phyloP scores from a whole-genome alignment of 257 asterid species.

The Coffea canephora region DNA sequence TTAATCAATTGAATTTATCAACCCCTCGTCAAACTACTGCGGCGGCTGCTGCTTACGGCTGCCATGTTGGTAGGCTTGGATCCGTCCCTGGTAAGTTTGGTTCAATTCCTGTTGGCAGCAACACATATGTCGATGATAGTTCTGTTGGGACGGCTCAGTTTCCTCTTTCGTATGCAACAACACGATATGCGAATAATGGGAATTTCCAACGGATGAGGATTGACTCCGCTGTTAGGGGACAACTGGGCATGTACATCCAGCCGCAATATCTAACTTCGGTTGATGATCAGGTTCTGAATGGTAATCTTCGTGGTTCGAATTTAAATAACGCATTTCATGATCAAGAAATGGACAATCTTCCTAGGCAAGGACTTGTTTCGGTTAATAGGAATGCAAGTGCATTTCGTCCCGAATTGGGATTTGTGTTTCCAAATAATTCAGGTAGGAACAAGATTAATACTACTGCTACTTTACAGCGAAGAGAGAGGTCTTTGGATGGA shows the following conservation, averaged over 20 bases:
- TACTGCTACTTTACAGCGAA: background rate
- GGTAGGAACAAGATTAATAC: background rate
- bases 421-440: background rate
- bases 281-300: background rate
- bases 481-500: constrained; percentile 3
- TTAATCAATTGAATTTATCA: constrained; percentile 22
- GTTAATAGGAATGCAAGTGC: background rate
- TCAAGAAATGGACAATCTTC: background rate
- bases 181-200: background rate
- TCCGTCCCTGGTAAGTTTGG: background rate
- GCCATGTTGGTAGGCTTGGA: background rate
- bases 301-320: background rate
- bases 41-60: background rate
- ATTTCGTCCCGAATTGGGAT: background rate
- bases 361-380: background rate
- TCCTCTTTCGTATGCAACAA: constrained; percentile 6
- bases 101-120: background rate
- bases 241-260: constrained; percentile 15
- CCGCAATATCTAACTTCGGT: background rate
- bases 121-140: background rate
- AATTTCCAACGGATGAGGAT: constrained; percentile 35
- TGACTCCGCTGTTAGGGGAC: constrained; percentile 38
- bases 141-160: background rate
- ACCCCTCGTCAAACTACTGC: background rate
- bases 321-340: background rate